phyloP scores from a whole-genome alignment of 225 moss, liverwort and hornwort genomes.

The Pseudoscleropodium purum region DNA sequence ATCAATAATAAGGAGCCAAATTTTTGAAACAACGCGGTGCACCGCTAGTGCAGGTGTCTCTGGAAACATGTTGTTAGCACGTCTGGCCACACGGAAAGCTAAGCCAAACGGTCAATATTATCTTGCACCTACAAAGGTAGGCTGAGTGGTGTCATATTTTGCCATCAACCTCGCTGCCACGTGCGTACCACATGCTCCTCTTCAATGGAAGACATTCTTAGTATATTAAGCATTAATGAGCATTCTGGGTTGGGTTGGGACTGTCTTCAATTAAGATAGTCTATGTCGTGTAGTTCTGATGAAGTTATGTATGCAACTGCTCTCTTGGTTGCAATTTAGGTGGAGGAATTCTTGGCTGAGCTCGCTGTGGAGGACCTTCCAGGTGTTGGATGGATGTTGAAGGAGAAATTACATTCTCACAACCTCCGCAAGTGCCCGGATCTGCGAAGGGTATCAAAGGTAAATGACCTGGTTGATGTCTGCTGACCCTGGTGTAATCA shows the following conservation, averaged over 20 bases:
- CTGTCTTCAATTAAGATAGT: not conserved
- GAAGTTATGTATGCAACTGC: not conserved
- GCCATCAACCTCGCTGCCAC: not conserved
- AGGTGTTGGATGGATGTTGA: conserved; percentile 89
- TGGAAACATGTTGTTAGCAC: conserved; percentile 85
- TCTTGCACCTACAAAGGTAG: conserved; percentile 67
- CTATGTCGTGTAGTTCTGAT: not conserved
- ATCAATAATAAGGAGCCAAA: conserved; percentile 61
- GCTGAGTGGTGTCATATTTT: not conserved
- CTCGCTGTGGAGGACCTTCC: conserved; percentile 89
- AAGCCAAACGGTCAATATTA: conserved; percentile 82
- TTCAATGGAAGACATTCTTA: not conserved
- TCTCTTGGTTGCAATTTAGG: conserved; percentile 19
- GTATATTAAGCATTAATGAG: not conserved
- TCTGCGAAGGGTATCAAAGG: conserved; percentile 65
- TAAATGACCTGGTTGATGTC: conserved; percentile 7
- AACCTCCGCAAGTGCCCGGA: conserved; percentile 72
- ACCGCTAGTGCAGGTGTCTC: conserved; percentile 92
- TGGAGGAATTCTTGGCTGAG: conserved; percentile 66
- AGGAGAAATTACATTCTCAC: conserved; percentile 61
- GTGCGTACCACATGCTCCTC: not conserved
- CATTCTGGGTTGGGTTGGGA: not conserved
- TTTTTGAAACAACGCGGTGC: conserved; percentile 72
- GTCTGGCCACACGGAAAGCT: conserved; percentile 89
- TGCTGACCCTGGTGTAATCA: not conserved